phyloP scores from a whole-genome alignment of 1,284 basidiomycete genomes.

The Grifola frondosa region DNA sequence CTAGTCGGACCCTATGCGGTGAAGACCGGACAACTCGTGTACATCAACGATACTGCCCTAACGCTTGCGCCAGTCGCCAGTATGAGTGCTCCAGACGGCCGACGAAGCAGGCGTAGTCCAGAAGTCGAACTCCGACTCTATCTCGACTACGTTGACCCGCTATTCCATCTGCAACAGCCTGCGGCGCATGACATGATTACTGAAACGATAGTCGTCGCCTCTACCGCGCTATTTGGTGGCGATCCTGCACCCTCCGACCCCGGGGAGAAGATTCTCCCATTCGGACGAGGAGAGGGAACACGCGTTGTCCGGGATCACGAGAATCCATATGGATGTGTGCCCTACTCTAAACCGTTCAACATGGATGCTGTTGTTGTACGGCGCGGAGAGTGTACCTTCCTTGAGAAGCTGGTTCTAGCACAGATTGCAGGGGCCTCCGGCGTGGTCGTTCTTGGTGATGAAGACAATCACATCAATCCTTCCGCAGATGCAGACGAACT shows the following conservation, averaged over 20 bases:
- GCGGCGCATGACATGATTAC: conserved; percentile 36
- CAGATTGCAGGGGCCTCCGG: conserved; percentile 69
- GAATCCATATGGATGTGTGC: conserved; percentile 60
- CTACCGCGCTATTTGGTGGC: conserved; percentile 71
- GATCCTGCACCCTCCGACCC: conserved; percentile 43
- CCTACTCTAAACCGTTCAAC: conserved; percentile 48
- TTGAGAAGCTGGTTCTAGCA: conserved; percentile 73
- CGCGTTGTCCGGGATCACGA: conserved; percentile 46
- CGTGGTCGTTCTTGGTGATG: conserved; percentile 68
- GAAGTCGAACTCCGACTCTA: conserved; percentile 62
- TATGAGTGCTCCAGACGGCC: conserved; percentile 23
- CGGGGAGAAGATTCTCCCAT: conserved; percentile 35
- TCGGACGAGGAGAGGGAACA: conserved; percentile 51
- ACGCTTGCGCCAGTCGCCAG: conserved; percentile 36
- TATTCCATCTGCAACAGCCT: conserved; percentile 38
- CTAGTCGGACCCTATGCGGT: conserved; percentile 83
- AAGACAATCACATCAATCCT: conserved; percentile 64
- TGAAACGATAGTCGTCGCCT: conserved; percentile 53
- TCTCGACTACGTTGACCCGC: conserved; percentile 47
- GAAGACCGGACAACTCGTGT: conserved; percentile 76
- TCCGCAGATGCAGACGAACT: conserved; percentile 59
- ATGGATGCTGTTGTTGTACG: conserved; percentile 55
- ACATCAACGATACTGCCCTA: conserved; percentile 73
- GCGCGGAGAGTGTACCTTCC: conserved; percentile 80
- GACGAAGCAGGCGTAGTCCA: conserved; percentile 33